Evolutionary conservation across 1,284 basidiomycete genomes (phyloP), one percentile per base, ranked within the genome.

Genomic region (Tylopilus microsporus): DNA sequence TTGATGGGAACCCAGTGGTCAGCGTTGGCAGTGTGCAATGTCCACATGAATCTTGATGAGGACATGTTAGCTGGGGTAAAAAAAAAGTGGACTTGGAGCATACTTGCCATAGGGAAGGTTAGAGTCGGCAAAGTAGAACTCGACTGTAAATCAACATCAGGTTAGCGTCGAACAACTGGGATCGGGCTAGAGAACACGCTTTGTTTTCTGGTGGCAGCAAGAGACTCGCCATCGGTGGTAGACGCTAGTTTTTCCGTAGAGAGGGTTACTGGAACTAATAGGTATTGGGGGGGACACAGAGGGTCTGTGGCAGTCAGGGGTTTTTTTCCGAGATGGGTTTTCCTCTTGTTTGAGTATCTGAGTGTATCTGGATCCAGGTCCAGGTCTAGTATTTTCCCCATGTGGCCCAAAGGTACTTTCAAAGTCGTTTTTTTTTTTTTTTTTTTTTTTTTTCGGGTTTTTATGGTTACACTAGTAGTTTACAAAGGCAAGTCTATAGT

Each of bases 81-180:
- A 19, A n/a, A 30, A 39, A 25, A 5, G 15, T 6, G 5, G n/a
- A 5, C 4, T 34, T 4, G 32, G 37, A 37, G 70, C 79, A 49
- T 66, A 87, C 87, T 91, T 94, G 84, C 98, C 97, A 68, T 87
- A 95, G 15, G 97, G 96, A 52, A 99, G 83, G 77, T 99, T 99
- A 37, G 94, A 85, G 75, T 97, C 93, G 54, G 91, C 91, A 76
- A 99, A 95, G 81, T 99, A 99, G 76, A 98, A 99, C 74, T 96
- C 92, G 69, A 98, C 95, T 97, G 59, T 8, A 60, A 39, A 50
- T 10, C 6, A 39, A 51, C 3, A n/a, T 9, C 41, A 30, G 16
- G 53, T 48, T 3, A 8, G 45, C 5, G 21, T 34, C 45, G 25
- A 52, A 49, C 3, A 25, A 15, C 39, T 47, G 12, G 10, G 39